These are phyloP conservation scores for Arachnomyces sp. DNA, from an alignment of 2,329 filamentous ascomycete genomes.

Conservation along the genomic window DNA sequence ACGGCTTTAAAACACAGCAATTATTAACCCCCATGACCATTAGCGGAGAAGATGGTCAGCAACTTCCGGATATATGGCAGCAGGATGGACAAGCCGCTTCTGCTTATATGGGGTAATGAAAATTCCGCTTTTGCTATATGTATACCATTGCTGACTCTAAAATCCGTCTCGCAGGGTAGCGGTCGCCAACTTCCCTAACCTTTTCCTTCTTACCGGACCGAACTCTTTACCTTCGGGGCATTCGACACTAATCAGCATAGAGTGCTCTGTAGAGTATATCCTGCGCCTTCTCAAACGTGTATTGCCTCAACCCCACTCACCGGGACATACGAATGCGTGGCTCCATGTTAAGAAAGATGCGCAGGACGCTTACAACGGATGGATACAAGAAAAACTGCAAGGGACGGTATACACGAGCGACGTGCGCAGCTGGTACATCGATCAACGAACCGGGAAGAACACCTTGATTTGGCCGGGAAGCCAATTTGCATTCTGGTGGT, in stretches of 20 bases:
- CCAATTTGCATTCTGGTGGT: no score
- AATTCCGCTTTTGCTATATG: neutral
- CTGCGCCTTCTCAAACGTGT: no score
- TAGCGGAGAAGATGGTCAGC: slow-evolving; percentile 13
- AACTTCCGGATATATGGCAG: slow-evolving; percentile 7
- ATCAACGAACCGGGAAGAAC: no score
- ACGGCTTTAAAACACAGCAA: slow-evolving; percentile 25
- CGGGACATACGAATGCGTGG: no score
- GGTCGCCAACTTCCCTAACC: slow-evolving; percentile 1
- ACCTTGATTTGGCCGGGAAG: no score
- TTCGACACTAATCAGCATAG: slow-evolving; percentile 3
- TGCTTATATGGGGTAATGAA: slow-evolving; percentile 4
- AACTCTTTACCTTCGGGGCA: slow-evolving; percentile 5
- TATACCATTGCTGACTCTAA: neutral
- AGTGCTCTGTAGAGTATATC: no score
- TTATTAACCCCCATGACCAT: slow-evolving; percentile 25
- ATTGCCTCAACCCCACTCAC: no score
- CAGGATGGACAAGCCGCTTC: neutral
- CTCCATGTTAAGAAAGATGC: no score
- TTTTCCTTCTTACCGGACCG: slow-evolving; percentile 4
- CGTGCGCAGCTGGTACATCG: no score
- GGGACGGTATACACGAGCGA: no score
- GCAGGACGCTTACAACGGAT: no score
- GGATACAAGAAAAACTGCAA: no score
- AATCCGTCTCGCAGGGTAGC: slow-evolving; percentile 1